These are phyloP conservation scores for Jamesozyma rosinii DNA, from an alignment of 805 yeast species.

Conservation along the genomic window DNA sequence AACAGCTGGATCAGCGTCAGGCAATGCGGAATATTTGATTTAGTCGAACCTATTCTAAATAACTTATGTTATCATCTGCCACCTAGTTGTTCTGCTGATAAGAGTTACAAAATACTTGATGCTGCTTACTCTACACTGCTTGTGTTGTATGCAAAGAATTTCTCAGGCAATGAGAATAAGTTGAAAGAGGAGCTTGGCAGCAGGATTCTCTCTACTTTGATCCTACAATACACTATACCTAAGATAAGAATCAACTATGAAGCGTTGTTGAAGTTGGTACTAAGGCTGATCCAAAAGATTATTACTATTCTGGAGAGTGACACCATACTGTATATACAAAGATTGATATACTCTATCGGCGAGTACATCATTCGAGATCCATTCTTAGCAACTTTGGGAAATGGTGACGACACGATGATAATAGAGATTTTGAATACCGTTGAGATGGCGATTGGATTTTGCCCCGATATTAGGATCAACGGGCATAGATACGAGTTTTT, in stretches of 20 bases:
- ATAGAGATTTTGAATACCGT: slow-evolving; percentile 4
- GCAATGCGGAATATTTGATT: slow-evolving; percentile 20
- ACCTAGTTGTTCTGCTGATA: slow-evolving; percentile 16
- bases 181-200: slow-evolving; percentile 7
- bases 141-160: slow-evolving; percentile 10
- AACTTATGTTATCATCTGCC: slow-evolving; percentile 25
- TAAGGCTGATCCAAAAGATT: slow-evolving; percentile 4
- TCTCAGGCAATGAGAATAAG: slow-evolving; percentile 4
- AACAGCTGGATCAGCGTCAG: slow-evolving; percentile 18
- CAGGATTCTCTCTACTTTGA: slow-evolving; percentile 16
- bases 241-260: slow-evolving; percentile 18
- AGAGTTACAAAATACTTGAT: slow-evolving; percentile 13
- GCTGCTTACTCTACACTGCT: slow-evolving; percentile 18
- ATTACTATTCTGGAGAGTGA: slow-evolving; percentile 3
- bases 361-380: slow-evolving; percentile 24
- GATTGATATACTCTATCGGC: slow-evolving; percentile 23
- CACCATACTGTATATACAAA: slow-evolving; percentile 14
- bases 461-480: slow-evolving; percentile 16
- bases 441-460: slow-evolving; percentile 3
- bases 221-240: slow-evolving; percentile 23
- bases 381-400: slow-evolving; percentile 17
- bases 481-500: slow-evolving; percentile 22
- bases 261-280: slow-evolving; percentile 9
- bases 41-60: slow-evolving; percentile 20
- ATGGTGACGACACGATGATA: slow-evolving; percentile 7